Conservation (phyloP, 1,139 yeast genomes). For the Taphrina flavorubra region DNA sequence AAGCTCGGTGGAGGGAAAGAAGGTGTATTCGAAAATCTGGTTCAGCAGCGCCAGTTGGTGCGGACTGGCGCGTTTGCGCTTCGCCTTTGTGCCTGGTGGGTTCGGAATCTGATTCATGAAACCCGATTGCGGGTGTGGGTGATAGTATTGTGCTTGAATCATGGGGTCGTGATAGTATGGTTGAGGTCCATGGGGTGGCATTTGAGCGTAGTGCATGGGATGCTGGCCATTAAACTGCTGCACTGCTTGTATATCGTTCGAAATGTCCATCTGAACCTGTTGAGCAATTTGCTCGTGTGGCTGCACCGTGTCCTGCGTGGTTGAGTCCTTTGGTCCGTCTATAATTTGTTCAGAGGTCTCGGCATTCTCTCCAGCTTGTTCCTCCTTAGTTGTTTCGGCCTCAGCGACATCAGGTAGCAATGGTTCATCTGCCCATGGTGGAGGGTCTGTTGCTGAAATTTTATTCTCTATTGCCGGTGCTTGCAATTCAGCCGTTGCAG, state of each 20-base stretch:
- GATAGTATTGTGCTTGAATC: slow-evolving; percentile 5
- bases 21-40: slow-evolving; percentile 52
- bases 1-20: slow-evolving; percentile 53
- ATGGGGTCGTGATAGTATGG: slow-evolving; percentile 26
- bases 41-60: slow-evolving; percentile 51
- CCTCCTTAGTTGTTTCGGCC: neutral
- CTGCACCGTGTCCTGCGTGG: neutral
- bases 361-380: neutral
- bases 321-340: neutral
- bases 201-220: slow-evolving; percentile 3
- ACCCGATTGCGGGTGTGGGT: slow-evolving; percentile 18
- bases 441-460: neutral
- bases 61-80: slow-evolving; percentile 53
- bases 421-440: slow-evolving; percentile 11
- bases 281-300: neutral
- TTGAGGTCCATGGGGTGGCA: slow-evolving; percentile 10
- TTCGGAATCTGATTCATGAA: slow-evolving; percentile 21
- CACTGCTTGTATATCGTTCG: neutral
- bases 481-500: neutral
- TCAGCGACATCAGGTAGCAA: slow-evolving; percentile 3
- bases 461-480: neutral
- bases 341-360: neutral
- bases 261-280: neutral
- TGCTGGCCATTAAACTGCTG: slow-evolving; percentile 14
- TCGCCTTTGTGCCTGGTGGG: slow-evolving; percentile 48